Conservation (phyloP, 805 yeast species). For the Barnettozyma sucrosica region DNA sequence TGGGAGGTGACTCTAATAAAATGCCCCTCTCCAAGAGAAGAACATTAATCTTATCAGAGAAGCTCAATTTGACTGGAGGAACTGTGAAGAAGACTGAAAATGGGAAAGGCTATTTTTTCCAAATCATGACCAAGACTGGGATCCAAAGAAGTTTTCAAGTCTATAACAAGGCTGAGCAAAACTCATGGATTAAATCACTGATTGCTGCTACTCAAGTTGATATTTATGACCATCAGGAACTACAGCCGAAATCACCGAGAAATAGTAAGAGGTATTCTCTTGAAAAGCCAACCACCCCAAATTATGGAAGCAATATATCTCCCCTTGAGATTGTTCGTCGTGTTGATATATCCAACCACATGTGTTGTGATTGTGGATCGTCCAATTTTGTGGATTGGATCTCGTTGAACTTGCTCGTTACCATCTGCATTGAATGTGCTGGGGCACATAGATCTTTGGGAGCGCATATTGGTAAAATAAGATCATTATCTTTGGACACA, state of each 20-base stretch:
- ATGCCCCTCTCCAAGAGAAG: neutral
- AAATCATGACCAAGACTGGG: constrained; percentile 65
- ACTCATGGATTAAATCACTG: constrained; percentile 61
- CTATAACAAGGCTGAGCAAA: constrained; percentile 57
- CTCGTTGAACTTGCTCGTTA: constrained; percentile 64
- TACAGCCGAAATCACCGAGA: neutral
- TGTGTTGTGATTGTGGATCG: constrained; percentile 78
- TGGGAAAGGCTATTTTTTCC: constrained; percentile 51
- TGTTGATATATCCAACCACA: constrained; percentile 47
- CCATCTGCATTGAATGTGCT: constrained; percentile 79
- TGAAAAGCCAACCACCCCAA: neutral
- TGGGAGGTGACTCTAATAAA: neutral
- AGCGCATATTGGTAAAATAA: constrained; percentile 69
- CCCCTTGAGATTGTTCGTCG: constrained; percentile 21
- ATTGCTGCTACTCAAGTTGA: constrained; percentile 44
- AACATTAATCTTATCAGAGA: constrained; percentile 22
- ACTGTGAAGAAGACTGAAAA: constrained; percentile 42
- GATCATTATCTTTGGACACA: constrained; percentile 72
- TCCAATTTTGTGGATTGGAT: constrained; percentile 76
- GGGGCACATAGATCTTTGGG: constrained; percentile 88
- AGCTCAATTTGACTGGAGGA: constrained; percentile 67
- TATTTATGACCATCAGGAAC: constrained; percentile 10
- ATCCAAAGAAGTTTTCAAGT: constrained; percentile 68
- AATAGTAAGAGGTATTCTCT: neutral
- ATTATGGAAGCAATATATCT: constrained; percentile 8